Base-by-base conservation (phyloP, 2,329 filamentous ascomycete species). In the Cladosporium velox region DNA sequence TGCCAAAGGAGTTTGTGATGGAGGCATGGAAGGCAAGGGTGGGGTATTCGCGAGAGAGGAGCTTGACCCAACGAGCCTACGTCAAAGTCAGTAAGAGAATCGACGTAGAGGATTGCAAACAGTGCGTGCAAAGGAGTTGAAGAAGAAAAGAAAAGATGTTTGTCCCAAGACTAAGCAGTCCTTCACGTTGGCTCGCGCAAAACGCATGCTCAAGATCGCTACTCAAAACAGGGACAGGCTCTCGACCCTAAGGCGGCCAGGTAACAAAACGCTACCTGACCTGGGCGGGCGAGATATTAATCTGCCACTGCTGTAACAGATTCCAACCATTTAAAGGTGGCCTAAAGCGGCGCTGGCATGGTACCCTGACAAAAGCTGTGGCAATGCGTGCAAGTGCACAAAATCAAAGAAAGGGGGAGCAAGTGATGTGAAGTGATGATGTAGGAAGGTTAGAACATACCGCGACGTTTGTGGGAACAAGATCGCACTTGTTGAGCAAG, bases 231-330 rank as follows among this genome's bases (percentile, higher is more conserved):
- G 90, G 90, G 92, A 95, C 85, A 81, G 86, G 85, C 85, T 81
- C 82, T 68, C 66, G 83, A 86, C 90, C 85, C 64, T 87, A 89
- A 88, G 84, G 85, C 91, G 92, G 85, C 83, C 86, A 57, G 28
- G 82, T 82, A 85, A 91, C 95, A 98, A 92, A 88, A 98, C 93
- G 93, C 91, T 85, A 86, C 84, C 85, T 84, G 83, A 78, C 90
- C 91, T 89, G 86, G 83, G 84, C 83, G 84, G 85, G 88, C 85
- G 64, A 82, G 84, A 84, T 85, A 84, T 97, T 84, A 79, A 89
- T 99, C 87, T 98, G 90, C 95, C 95, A 97, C 92, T 88, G 90
- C 90, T 92, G 91, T 99, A 99, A 99, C 95, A 96, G 93, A 92
- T 81, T 81, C 84, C 87, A 89, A 89, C 90, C 91, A 95, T 88